Base-by-base conservation (phyloP, 1,284 basidiomycete species). In the Gymnopus androsaceus region DNA sequence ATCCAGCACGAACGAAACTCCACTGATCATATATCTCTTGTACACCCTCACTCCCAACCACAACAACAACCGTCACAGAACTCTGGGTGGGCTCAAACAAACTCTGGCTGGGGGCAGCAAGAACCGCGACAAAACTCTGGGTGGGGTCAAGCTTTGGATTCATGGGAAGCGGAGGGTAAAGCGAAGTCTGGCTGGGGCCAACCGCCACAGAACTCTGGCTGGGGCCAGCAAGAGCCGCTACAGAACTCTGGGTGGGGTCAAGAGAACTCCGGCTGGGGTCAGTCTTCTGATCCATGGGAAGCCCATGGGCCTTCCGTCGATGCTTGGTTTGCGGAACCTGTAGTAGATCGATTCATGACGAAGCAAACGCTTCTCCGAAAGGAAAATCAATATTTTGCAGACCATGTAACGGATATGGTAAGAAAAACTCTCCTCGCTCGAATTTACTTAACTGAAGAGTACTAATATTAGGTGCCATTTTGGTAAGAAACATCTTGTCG, bases 321-420 rank as follows among this genome's bases (percentile, higher is more conserved):
- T 28, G 55, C 47, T 23, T 55, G 49, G 51, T 21, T 45, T 19
- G 12, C 30, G n/a, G n/a, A n/a, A 28, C 45, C 40, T 25, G 31
- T 46, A 21, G 12, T 15, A 45, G 37, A 54, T 37, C 9, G 34
- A 21, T 63, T 68, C 8, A 64, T 75, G 47, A 73, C 72, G 12
- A 65, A 62, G 25, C 70, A 74, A 33, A 78, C 78, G 50, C 66
- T 79, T 49, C 75, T 72, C 37, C 72, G 69, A 48, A 75, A 75
- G 64, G 86, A 87, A 61, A 75, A 77, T 61, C 76, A 79, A 38
- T 74, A 80, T 57, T 75, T 74, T 57, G 69, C 76, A 8, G 80
- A 84, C 55, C 71, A 74, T 6, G 70, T 78, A 19, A 67, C 69
- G 42, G 76, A 78, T 60, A 59, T 82, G 55, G 73, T 87, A n/a